These are phyloP conservation scores for Solanum aculeatissimum DNA, from an alignment of 305 asterid species.

Conservation along the genomic window DNA sequence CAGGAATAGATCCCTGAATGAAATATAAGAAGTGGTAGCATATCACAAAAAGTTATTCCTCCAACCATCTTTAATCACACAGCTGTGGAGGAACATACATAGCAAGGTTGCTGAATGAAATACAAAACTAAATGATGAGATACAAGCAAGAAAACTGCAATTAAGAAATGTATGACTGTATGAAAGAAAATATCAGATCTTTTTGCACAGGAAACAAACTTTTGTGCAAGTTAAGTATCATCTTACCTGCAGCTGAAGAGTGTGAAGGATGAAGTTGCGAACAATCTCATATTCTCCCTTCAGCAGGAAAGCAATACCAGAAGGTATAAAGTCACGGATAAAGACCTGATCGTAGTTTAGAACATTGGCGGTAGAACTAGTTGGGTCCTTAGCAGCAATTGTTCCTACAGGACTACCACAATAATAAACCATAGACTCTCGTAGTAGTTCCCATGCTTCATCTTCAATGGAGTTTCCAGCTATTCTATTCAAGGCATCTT, in stretches of 20 bases:
- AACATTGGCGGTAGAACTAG: slow-evolving; percentile 33
- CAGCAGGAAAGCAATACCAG: slow-evolving; percentile 66
- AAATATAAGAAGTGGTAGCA: not conserved
- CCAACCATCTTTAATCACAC: not conserved
- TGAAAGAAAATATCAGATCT: not conserved
- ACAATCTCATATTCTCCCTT: slow-evolving; percentile 71
- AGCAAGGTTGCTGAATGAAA: not conserved
- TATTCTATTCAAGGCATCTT: slow-evolving; percentile 9
- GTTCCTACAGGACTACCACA: slow-evolving; percentile 67
- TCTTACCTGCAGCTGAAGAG: slow-evolving; percentile 69
- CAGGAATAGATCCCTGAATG: not conserved
- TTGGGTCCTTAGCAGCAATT: slow-evolving; percentile 62
- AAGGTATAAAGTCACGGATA: slow-evolving; percentile 67
- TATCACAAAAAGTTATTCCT: not conserved
- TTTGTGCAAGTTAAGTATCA: not conserved
- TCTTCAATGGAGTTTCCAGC: slow-evolving; percentile 35
- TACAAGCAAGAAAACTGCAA: not conserved
- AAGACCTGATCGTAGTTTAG: slow-evolving; percentile 70
- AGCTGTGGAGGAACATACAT: not conserved
- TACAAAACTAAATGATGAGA: not conserved
- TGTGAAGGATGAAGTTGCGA: slow-evolving; percentile 65
- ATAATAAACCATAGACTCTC: slow-evolving; percentile 45
- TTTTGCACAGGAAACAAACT: not conserved
- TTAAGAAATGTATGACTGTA: not conserved
- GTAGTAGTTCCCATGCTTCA: slow-evolving; percentile 58